Percentiles rank a stretch among this genome's conserved stretches.
phyloP scores from a whole-genome alignment of 805 yeast species.

The Saccharomycopsis oosterbeekiorum region DNA sequence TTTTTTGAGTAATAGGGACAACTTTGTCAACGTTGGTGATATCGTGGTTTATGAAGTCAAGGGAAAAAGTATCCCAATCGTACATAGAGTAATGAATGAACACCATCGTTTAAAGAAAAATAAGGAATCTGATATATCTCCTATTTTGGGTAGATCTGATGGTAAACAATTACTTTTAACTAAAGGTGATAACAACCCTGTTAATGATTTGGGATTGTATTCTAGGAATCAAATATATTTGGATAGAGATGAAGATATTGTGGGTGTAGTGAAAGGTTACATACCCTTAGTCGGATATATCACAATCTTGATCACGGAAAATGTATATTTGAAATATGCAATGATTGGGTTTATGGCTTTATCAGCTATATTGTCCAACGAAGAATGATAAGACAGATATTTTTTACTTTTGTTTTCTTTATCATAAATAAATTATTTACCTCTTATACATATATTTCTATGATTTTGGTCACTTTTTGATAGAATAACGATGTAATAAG shows the following conservation, averaged over 20 bases:
- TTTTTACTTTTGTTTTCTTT: background rate
- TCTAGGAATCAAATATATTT: slow-evolving; percentile 67
- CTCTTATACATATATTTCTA: background rate
- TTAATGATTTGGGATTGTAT: slow-evolving; percentile 82
- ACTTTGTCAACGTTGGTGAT: slow-evolving; percentile 69
- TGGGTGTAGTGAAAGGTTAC: slow-evolving; percentile 89
- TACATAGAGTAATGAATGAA: slow-evolving; percentile 85
- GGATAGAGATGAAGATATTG: slow-evolving; percentile 65
- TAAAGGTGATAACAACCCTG: slow-evolving; percentile 93
- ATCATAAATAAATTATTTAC: too few species aligned
- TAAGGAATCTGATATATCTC: slow-evolving; percentile 10
- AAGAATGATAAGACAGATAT: slow-evolving; percentile 25
- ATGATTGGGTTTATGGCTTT: slow-evolving; percentile 67
- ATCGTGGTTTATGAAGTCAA: slow-evolving; percentile 84
- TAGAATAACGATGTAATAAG: too few species aligned
- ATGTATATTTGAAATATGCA: slow-evolving; percentile 69
- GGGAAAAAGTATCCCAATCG: slow-evolving; percentile 84
- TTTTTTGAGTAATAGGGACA: slow-evolving; percentile 80
- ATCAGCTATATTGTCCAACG: slow-evolving; percentile 53
- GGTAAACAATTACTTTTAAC: slow-evolving; percentile 67
- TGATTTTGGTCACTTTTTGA: background rate
- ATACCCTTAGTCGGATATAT: slow-evolving; percentile 84
- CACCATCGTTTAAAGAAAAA: slow-evolving; percentile 41
- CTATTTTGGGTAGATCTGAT: background rate
- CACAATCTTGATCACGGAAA: slow-evolving; percentile 86